These are phyloP conservation scores for Gynostemma pentaphyllum DNA, from an alignment of 306 rosid genomes.

Conservation along the genomic window DNA sequence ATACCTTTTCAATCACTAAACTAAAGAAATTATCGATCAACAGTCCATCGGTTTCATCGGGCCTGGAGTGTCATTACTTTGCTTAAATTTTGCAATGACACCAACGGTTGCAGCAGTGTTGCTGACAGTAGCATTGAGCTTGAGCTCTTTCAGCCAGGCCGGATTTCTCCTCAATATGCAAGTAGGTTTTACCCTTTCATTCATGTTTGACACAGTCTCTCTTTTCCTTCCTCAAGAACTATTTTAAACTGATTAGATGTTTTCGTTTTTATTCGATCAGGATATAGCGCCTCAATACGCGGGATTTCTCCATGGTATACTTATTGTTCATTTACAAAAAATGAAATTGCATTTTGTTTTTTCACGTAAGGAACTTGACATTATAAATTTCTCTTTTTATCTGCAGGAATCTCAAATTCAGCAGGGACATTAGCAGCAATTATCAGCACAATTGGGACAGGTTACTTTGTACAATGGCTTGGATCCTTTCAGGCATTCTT, in stretches of 20 bases:
- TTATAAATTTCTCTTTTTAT: neutral
- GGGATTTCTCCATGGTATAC: slow-evolving; percentile 77
- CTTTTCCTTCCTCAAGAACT: too few relatives aligned
- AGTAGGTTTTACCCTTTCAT: slow-evolving; percentile 30
- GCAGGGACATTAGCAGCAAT: slow-evolving; percentile 90
- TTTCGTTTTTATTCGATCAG: slow-evolving; percentile 31
- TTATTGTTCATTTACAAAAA: neutral
- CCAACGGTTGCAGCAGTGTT: slow-evolving; percentile 50
- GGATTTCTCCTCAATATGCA: slow-evolving; percentile 89
- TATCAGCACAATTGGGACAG: slow-evolving; percentile 89
- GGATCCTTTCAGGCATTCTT: slow-evolving; percentile 89
- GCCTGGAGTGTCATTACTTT: slow-evolving; percentile 65
- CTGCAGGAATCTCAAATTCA: slow-evolving; percentile 70
- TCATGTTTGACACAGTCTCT: too few relatives aligned
- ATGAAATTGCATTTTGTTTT: neutral
- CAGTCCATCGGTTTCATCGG: slow-evolving; percentile 71
- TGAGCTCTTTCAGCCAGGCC: slow-evolving; percentile 94
- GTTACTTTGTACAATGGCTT: slow-evolving; percentile 82
- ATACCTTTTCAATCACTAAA: neutral
- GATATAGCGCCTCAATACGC: slow-evolving; percentile 92
- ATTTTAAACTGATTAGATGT: neutral
- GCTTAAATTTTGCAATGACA: slow-evolving; percentile 62
- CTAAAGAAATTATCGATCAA: neutral
- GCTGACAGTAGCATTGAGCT: slow-evolving; percentile 68
- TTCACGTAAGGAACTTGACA: neutral